Base-by-base conservation (phyloP, 768 basidiomycete genomes). In the Albatrellus ellisii region DNA sequence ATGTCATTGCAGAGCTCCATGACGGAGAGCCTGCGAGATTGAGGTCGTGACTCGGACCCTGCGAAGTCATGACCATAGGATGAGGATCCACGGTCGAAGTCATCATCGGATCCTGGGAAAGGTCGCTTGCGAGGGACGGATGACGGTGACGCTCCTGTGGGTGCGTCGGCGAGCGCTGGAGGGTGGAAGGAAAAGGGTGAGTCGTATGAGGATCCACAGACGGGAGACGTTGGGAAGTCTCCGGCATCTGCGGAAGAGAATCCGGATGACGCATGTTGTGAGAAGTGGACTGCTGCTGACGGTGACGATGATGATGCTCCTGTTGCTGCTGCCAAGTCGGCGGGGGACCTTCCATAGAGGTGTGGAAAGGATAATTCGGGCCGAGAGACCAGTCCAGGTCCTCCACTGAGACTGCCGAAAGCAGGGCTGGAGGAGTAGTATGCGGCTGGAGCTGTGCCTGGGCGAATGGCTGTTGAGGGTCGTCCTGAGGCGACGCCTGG, bases 1-100 rank as follows among this genome's bases (percentile, higher is more conserved):
- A 66, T 57, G 66, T 81, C 80, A 71, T 86, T 84, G 73, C 83
- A 85, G 70, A 87, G 79, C 52, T 87, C 84, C 81, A 86, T 73
- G 71, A 87, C 78, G 60, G 78, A 70, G 72, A 87, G 75, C 46
- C 84, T 65, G 52, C 84, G 72, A 64, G 79, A 82, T 55, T 80
- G 76, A 48, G 84, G 84, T 53, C 84, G 69, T 54, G 79, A 83
- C 50, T 83, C 81, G 49, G 69, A 56, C 18, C 75, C 83, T 41
- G 50, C 42, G 57, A 51, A 48, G 58, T 56, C 31, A 32, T 32
- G 18, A 32, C 31, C 31, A 32, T 32, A 32, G 11, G 34, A 20
- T 36, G 34, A n/a, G 20, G 35, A 21, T 36, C 55, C 49, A 53
- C 26, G 54, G 56, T 18, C 36, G 39, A 12, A 9, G 26, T 28